Percentiles rank a stretch among this genome's conserved stretches.
Conservation (phyloP, 345 rosid genomes). For the Barbarea vulgaris region DNA sequence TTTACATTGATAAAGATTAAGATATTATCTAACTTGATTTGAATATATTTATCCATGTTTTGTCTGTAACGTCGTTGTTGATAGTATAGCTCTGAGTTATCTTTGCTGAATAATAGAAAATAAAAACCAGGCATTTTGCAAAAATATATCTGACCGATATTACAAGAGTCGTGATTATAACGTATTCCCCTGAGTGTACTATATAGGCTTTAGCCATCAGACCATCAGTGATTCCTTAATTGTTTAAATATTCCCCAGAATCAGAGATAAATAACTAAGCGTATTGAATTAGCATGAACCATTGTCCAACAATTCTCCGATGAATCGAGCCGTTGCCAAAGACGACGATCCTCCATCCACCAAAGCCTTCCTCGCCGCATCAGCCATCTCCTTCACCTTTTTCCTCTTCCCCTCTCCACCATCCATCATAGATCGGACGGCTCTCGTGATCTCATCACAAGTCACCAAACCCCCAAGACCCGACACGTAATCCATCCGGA, state of each 20-base stretch:
- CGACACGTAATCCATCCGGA: slow-evolving; percentile 43
- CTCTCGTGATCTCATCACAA: slow-evolving; percentile 46
- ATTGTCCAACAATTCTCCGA: slow-evolving; percentile 33
- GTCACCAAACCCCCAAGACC: slow-evolving; percentile 38
- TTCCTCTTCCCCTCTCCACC: slow-evolving; percentile 7
- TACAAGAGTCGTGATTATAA: too few relatives aligned
- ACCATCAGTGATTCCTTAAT: background rate
- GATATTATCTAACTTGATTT: background rate
- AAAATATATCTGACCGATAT: too few relatives aligned
- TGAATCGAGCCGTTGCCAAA: slow-evolving; percentile 36
- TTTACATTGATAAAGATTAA: too few relatives aligned
- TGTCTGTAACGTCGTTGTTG: background rate
- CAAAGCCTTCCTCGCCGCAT: slow-evolving; percentile 36
- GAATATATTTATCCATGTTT: background rate
- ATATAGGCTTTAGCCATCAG: background rate
- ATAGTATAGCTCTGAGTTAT: too few relatives aligned
- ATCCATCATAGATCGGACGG: slow-evolving; percentile 39
- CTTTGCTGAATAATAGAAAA: too few relatives aligned
- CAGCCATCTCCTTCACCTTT: slow-evolving; percentile 42
- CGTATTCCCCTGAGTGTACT: too few relatives aligned
- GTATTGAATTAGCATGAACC: background rate
- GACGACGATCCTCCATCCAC: slow-evolving; percentile 48
- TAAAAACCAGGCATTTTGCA: too few relatives aligned
- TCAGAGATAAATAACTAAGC: background rate
- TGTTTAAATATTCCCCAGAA: background rate